Evolutionary conservation across 306 rosid species (phyloP), one percentile per base, ranked within the genome.

Genomic region (Clitoria ternatea): DNA sequence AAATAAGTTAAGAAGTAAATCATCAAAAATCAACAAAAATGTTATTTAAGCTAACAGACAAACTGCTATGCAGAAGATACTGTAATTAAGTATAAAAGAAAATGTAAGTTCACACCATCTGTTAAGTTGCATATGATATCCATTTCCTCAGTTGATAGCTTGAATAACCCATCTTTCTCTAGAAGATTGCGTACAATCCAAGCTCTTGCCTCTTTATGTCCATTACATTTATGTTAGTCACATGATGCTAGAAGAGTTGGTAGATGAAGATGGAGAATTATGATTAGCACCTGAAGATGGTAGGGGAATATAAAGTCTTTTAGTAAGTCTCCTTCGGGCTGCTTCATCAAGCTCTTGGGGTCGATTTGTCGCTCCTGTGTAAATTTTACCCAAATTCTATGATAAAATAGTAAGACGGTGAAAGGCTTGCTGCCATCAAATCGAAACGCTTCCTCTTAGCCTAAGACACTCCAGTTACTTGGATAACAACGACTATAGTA

Each of bases 281-380:
- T 49, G 42, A 82, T 67, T 59, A 74, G 69, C 57, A 94, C 99
- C 96, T 79, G 91, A 55, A 49, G 92, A 89, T 44, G 97, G 99
- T 69, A 94, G 86, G 53, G 99, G 97, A 23, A 94, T 94, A 50
- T 94, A 91, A 7, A 91, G 96, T 74, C 99, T 77, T 81, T 91
- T 94, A 20, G 96, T 81, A 48, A 91, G 99, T 65, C 96, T 89
- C 85, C 99, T 87, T 57, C 97, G 84, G 45, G 99, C 99, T 54
- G 96, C 99, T 86, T 89, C 99, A 80, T 91, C 99, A 55, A 91
- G 97, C 77, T 91, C 99, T 73, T 91, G 95, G 37, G 99, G 97
- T 61, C 96, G 92, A 77, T 94, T 94, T 39, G 97, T 91, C 50
- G 99, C 99, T 62, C 97, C 97, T 94, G 83, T 30, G 57, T 54